phyloP scores from a whole-genome alignment of 1,139 yeast genomes.

The Kodamaea derodonti region DNA sequence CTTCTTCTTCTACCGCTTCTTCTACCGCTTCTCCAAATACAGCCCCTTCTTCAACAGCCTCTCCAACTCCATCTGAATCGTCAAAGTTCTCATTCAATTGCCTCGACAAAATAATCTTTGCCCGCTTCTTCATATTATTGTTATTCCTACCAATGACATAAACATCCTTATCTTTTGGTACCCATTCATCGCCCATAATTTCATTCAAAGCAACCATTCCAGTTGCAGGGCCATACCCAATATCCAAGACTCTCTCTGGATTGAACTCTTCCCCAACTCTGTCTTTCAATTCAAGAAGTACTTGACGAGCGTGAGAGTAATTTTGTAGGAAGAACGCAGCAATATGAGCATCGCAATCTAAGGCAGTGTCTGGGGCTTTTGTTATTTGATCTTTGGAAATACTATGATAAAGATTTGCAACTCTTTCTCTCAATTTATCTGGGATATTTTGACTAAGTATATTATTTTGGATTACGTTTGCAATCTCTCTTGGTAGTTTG shows the following conservation, averaged over 20 bases:
- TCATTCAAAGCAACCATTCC: constrained; percentile 89
- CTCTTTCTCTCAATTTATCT: constrained; percentile 51
- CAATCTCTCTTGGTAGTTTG: constrained; percentile 48
- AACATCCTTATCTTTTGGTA: constrained; percentile 64
- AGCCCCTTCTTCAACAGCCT: constrained; percentile 7
- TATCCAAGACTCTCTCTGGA: constrained; percentile 69
- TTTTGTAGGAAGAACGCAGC: constrained; percentile 84
- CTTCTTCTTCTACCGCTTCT: constrained; percentile 12
- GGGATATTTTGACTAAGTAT: constrained; percentile 55
- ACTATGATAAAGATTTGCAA: constrained; percentile 48
- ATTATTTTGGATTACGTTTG: constrained; percentile 56
- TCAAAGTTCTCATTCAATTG: constrained; percentile 52
- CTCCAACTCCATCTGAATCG: constrained; percentile 11
- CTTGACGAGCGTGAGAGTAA: constrained; percentile 69
- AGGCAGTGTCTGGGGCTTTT: constrained; percentile 45
- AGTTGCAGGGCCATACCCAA: constrained; percentile 90
- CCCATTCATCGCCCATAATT: constrained; percentile 60
- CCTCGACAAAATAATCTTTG: constrained; percentile 69
- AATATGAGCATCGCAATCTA: constrained; percentile 79
- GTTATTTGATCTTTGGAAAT: constrained; percentile 51
- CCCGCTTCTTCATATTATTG: constrained; percentile 71
- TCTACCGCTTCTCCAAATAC: constrained; percentile 11
- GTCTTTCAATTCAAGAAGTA: constrained; percentile 60
- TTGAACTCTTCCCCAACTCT: constrained; percentile 50
- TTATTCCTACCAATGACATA: constrained; percentile 65